phyloP scores from a whole-genome alignment of 345 rosid species.

The Gossypium sturtianum region DNA sequence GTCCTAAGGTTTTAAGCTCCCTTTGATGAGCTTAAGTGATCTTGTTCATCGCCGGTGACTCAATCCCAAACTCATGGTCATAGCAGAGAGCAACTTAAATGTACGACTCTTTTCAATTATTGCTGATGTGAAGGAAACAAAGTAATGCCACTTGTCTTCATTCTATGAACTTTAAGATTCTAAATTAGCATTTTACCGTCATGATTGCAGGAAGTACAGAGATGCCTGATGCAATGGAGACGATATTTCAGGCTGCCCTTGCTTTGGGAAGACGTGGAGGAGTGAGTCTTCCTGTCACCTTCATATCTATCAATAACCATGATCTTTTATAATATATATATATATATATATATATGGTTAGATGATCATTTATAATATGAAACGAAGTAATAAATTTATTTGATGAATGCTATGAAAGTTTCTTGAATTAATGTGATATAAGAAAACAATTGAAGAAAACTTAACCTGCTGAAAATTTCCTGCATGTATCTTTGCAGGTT shows the following conservation, averaged over 20 bases:
- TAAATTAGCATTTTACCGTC: slow-evolving; percentile 10
- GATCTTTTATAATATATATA: neutral
- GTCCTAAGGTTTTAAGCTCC: too few species aligned
- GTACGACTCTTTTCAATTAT: neutral
- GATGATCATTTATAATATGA: neutral
- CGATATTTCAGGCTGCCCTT: slow-evolving; percentile 83
- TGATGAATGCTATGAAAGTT: neutral
- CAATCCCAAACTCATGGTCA: too few species aligned
- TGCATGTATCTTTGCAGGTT: slow-evolving; percentile 42
- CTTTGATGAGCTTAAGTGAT: too few species aligned
- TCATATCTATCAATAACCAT: neutral
- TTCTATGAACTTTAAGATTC: slow-evolving; percentile 3
- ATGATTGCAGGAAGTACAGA: slow-evolving; percentile 49
- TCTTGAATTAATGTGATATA: neutral
- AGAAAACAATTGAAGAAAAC: neutral
- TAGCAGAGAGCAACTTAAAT: neutral
- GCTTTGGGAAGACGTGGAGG: slow-evolving; percentile 69
- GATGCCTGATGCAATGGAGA: slow-evolving; percentile 98
- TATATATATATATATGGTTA: too few species aligned
- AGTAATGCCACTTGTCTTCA: neutral
- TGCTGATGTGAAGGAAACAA: neutral
- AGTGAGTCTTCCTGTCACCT: slow-evolving; percentile 40
- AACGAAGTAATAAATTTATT: neutral
- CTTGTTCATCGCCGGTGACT: too few species aligned
- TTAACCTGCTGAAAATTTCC: neutral